Evolutionary conservation across 306 rosid species (phyloP), one percentile per base, ranked within the genome.

Genomic region (Biancaea sappan): DNA sequence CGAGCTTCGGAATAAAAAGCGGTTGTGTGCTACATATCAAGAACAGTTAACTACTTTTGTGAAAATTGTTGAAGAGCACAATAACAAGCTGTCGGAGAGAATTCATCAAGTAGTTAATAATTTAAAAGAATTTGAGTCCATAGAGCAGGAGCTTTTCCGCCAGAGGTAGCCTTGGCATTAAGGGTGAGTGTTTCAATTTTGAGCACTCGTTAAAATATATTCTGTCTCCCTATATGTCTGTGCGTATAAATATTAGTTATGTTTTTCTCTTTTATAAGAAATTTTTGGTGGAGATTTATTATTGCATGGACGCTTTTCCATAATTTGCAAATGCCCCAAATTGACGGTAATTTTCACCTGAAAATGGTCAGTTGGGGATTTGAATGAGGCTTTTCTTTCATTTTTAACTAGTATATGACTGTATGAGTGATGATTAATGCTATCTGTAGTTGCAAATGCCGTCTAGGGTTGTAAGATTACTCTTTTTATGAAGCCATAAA

Each of bases 31-130:
- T 32, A 78, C 90, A 69, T 94, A 94, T 85, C 87, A 87, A 80
- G 96, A 91, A 73, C 97, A 94, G 81, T 75, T 91, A 61, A 74
- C 81, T 32, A 82, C 85, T 43, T 87, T 89, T 60, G 81, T 91
- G 85, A 88, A 89, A 80, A 84, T 87, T 43, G 97, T 94, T 6
- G 97, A 94, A 81, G 97, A 91, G 72, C 97, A 94, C 76, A 85
- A 81, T 59, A 79, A 91, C 31, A 87, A 81, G 85, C 75, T 91
- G 38, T 89, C 96, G 37, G 61, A 70, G 31, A 94, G 88, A 84
- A 88, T 91, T 74, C 87, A 74, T 81, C 82, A 80, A 13, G 93
- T 94, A 37, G 90, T 87, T 66, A 67, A 80, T 78, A 85, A 94
- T 75, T 92, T 91, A 77, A 88, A 89, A 85, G 94, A 91, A 81